phyloP scores from a whole-genome alignment of 2,329 filamentous ascomycete species.

The Hymenoscyphus linearis region DNA sequence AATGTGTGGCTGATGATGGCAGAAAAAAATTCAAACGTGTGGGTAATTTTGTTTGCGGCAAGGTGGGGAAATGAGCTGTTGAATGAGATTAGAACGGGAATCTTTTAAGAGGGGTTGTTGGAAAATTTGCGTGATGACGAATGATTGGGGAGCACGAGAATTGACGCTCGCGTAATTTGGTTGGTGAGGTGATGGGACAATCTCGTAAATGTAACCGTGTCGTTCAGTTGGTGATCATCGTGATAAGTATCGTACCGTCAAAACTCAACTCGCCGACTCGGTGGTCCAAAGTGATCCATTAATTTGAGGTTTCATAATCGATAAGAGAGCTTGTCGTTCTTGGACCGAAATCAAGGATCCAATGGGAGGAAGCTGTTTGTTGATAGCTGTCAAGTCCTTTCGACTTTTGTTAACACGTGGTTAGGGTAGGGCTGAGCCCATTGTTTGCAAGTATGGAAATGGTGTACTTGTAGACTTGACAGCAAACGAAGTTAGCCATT shows the following conservation, averaged over 20 bases:
- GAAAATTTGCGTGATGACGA: not conserved
- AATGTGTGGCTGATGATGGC: slow-evolving; percentile 1
- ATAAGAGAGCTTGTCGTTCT: not conserved
- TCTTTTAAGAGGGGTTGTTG: not conserved
- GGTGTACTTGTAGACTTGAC: not conserved
- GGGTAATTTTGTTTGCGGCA: slow-evolving; percentile 6
- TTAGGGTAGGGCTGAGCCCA: too few species aligned
- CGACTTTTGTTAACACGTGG: not conserved
- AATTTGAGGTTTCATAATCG: not conserved
- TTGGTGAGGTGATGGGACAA: not conserved
- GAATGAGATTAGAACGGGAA: not conserved
- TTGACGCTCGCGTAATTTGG: not conserved
- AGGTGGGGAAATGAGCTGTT: not conserved
- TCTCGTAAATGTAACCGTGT: not conserved
- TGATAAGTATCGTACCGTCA: too few species aligned
- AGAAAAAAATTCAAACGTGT: not conserved
- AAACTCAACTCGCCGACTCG: too few species aligned
- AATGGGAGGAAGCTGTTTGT: not conserved
- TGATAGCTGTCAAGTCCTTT: not conserved
- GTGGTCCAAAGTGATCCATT: too few species aligned
- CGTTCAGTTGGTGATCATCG: not conserved
- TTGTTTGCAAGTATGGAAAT: not conserved
- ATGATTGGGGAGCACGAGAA: not conserved
- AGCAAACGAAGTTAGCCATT: not conserved
- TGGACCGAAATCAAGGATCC: not conserved